Conservation (phyloP, 2,329 filamentous ascomycete genomes). For the Colletotrichum sansevieriae region DNA sequence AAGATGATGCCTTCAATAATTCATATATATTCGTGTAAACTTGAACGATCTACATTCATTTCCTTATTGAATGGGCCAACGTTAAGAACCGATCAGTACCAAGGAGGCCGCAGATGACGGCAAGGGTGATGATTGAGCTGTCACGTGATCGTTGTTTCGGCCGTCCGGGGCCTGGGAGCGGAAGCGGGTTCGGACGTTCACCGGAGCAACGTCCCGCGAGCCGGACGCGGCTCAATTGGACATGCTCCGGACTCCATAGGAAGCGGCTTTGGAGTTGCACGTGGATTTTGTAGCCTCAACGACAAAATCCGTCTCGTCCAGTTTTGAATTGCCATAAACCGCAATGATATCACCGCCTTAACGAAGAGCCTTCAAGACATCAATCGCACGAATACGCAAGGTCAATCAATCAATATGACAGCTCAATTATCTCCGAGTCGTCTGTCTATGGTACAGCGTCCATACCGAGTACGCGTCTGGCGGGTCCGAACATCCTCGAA, state of each 20-base stretch:
- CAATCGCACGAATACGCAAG: not conserved
- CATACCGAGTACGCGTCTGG: conserved; percentile 31
- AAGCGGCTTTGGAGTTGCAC: too few species aligned
- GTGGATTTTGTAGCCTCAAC: too few species aligned
- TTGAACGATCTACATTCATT: not conserved
- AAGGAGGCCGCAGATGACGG: not conserved
- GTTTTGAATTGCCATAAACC: not conserved
- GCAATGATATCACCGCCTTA: not conserved
- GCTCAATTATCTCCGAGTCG: conserved; percentile 36
- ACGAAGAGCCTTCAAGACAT: not conserved
- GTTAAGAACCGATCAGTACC: too few species aligned
- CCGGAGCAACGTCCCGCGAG: not conserved
- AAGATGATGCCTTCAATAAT: not conserved
- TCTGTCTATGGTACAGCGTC: conserved; percentile 44
- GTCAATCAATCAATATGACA: conserved; percentile 31
- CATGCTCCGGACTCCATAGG: not conserved
- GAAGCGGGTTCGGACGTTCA: conserved; percentile 1
- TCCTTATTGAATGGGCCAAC: not conserved
- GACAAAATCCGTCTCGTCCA: too few species aligned
- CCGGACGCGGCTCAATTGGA: not conserved
- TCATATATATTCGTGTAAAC: not conserved
- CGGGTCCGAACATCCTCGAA: conserved; percentile 9
- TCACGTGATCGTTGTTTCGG: conserved; percentile 12
- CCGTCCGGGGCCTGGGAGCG: conserved; percentile 18
- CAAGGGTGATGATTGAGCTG: not conserved